Evolutionary conservation across 805 yeast species (phyloP).

Genomic region (Pichia scutulata): DNA sequence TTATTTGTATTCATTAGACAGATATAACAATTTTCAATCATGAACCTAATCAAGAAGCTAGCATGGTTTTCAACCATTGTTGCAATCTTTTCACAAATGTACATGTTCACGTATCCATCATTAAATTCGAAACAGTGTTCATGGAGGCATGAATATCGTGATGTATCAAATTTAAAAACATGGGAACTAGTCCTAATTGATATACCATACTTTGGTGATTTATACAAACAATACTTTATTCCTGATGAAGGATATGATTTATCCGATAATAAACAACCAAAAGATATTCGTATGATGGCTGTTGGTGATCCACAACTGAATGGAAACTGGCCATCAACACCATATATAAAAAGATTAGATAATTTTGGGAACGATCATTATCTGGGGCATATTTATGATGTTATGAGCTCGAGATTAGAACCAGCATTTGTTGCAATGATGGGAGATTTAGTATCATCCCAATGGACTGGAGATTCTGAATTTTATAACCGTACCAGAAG

Average conservation of each 20-base stretch:
- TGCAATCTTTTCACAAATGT: slow-evolving; percentile 47
- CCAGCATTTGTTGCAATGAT: slow-evolving; percentile 84
- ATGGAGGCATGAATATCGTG: slow-evolving; percentile 39
- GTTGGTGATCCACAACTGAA: slow-evolving; percentile 97
- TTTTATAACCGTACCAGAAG: slow-evolving; percentile 73
- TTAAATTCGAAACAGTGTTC: slow-evolving; percentile 46
- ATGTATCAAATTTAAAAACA: slow-evolving; percentile 15
- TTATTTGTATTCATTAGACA: neutral
- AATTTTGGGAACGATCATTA: slow-evolving; percentile 85
- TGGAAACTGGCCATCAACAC: slow-evolving; percentile 71
- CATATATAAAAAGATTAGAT: slow-evolving; percentile 68
- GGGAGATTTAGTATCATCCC: slow-evolving; percentile 91
- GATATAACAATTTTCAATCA: neutral
- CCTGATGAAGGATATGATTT: slow-evolving; percentile 12
- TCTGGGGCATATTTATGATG: slow-evolving; percentile 71
- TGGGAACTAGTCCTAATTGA: slow-evolving; percentile 13
- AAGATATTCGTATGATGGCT: slow-evolving; percentile 55
- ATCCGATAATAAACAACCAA: slow-evolving; percentile 1
- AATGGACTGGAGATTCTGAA: slow-evolving; percentile 89
- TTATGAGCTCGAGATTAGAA: slow-evolving; percentile 51
- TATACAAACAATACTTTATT: slow-evolving; percentile 24
- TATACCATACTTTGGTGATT: slow-evolving; percentile 30
- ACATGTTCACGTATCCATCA: slow-evolving; percentile 74
- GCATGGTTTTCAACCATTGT: slow-evolving; percentile 27
- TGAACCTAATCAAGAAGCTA: slow-evolving; percentile 2